These are phyloP conservation scores for Penicillium glabrum DNA, from an alignment of 2,329 filamentous ascomycete species.

Conservation along the genomic window DNA sequence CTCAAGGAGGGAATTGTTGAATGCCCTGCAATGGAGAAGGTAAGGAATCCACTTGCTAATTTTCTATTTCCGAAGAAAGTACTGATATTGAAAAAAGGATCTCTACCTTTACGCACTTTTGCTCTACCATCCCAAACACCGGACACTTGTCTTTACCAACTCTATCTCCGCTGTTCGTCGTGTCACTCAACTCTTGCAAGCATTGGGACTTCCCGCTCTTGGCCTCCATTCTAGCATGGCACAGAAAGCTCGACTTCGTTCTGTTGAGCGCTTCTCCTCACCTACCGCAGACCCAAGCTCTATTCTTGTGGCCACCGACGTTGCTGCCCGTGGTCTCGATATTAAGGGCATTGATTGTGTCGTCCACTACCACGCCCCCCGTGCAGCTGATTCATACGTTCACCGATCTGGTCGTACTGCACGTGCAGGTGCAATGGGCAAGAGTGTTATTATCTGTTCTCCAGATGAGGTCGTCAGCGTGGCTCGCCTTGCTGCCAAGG, in stretches of 20 bases:
- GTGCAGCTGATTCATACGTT: slow-evolving; percentile 88
- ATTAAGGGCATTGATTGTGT: slow-evolving; percentile 88
- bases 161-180: slow-evolving; percentile 91
- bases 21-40: slow-evolving; percentile 91
- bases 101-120: slow-evolving; percentile 89
- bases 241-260: slow-evolving; percentile 91
- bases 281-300: slow-evolving; percentile 54
- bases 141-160: slow-evolving; percentile 91
- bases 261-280: slow-evolving; percentile 82
- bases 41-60: slow-evolving; percentile 33
- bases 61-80: not conserved
- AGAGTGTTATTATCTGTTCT: slow-evolving; percentile 83
- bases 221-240: slow-evolving; percentile 91
- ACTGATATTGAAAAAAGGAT: slow-evolving; percentile 56
- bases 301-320: slow-evolving; percentile 89
- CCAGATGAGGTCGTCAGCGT: slow-evolving; percentile 89
- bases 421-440: slow-evolving; percentile 72
- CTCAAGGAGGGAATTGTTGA: slow-evolving; percentile 89
- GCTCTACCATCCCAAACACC: slow-evolving; percentile 74
- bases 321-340: slow-evolving; percentile 90
- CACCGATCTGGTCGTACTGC: slow-evolving; percentile 94
- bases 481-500: slow-evolving; percentile 78
- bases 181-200: slow-evolving; percentile 78
- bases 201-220: slow-evolving; percentile 72
- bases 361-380: slow-evolving; percentile 92